These are phyloP conservation scores for Osmozyma mogii DNA, from an alignment of 805 yeast species.

Conservation along the genomic window DNA sequence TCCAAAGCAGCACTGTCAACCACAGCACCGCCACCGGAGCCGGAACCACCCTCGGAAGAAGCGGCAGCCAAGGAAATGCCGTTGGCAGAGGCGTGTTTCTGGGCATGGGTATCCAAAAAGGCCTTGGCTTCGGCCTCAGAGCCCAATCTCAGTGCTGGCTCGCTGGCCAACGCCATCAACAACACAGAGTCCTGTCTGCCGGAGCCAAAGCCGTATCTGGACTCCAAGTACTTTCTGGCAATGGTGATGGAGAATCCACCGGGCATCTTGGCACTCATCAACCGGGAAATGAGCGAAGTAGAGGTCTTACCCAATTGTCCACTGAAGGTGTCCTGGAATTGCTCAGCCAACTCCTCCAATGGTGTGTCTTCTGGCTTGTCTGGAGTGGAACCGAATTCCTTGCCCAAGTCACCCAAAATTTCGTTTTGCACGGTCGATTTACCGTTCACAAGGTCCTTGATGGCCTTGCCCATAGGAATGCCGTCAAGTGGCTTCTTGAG, in stretches of 20 bases:
- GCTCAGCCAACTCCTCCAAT: constrained; percentile 88
- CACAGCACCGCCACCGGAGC: constrained; percentile 73
- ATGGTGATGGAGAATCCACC: constrained; percentile 94
- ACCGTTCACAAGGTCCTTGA: constrained; percentile 96
- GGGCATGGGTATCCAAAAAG: constrained; percentile 74
- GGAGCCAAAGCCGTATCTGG: constrained; percentile 85
- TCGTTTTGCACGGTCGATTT: constrained; percentile 98
- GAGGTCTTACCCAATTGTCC: constrained; percentile 95
- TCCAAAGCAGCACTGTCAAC: constrained; percentile 95
- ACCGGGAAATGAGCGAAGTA: constrained; percentile 77
- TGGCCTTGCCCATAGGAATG: constrained; percentile 83
- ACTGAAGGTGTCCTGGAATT: constrained; percentile 81
- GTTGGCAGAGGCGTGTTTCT: constrained; percentile 75
- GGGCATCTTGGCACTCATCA: constrained; percentile 97
- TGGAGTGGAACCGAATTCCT: constrained; percentile 96
- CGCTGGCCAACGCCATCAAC: constrained; percentile 74
- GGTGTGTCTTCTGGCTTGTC: constrained; percentile 99
- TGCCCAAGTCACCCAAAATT: constrained; percentile 96
- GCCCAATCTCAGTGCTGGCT: constrained; percentile 85
- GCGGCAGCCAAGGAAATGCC: constrained; percentile 73
- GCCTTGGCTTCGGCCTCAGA: constrained; percentile 86
- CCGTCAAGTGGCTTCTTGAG: constrained; percentile 85
- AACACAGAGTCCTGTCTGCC: constrained; percentile 94
- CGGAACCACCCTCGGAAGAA: constrained; percentile 45
- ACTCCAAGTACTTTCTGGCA: constrained; percentile 86